phyloP scores from a whole-genome alignment of 225 moss, liverwort and hornwort species.

The Polytrichum commune region DNA sequence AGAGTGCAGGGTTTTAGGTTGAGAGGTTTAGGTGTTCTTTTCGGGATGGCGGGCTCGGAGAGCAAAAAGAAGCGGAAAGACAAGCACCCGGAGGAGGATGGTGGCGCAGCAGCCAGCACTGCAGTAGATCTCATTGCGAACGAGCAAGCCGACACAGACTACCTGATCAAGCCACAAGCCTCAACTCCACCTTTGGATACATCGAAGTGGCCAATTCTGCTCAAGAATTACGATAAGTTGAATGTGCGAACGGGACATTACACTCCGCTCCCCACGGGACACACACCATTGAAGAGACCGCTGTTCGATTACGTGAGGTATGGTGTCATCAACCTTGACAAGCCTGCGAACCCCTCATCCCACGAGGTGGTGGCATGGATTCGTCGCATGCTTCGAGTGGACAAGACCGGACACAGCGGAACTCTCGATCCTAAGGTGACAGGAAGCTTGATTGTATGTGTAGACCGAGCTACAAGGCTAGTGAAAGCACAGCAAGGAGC shows the following conservation, averaged over 20 bases:
- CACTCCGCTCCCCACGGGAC: constrained; percentile 83
- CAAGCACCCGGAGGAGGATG: constrained; percentile 36
- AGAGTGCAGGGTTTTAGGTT: neutral
- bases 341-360: constrained; percentile 89
- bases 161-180: constrained; percentile 83
- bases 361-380: constrained; percentile 99
- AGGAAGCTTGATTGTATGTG: constrained; percentile 92
- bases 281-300: constrained; percentile 84
- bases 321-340: constrained; percentile 93
- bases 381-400: constrained; percentile 83
- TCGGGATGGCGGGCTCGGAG: constrained; percentile 68
- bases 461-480: constrained; percentile 85
- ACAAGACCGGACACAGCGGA: constrained; percentile 94
- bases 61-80: constrained; percentile 74
- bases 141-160: constrained; percentile 66
- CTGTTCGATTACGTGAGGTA: constrained; percentile 87
- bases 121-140: constrained; percentile 15
- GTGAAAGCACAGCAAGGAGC: constrained; percentile 99
- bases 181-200: constrained; percentile 86
- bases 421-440: constrained; percentile 97
- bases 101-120: constrained; percentile 6
- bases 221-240: constrained; percentile 94
- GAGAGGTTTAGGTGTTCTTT: neutral
- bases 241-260: constrained; percentile 95
- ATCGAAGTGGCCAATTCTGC: constrained; percentile 81